Conservation (phyloP, 2,329 filamentous ascomycete genomes). For the Massarina eburnea region DNA sequence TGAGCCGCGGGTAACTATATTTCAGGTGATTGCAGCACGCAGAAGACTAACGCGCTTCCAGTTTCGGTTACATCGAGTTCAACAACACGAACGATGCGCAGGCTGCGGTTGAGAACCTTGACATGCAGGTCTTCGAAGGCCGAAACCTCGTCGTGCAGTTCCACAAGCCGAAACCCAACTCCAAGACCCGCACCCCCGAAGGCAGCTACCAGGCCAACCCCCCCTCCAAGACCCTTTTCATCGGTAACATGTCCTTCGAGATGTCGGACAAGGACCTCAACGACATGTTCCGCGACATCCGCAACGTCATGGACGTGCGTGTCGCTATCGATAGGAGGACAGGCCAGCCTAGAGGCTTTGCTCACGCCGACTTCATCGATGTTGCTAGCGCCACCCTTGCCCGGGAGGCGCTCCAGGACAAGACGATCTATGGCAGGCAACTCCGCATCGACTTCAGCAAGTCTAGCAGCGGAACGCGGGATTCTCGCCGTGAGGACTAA, state of each 20-base stretch:
- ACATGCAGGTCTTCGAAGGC: slow-evolving; percentile 64
- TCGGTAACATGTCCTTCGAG: slow-evolving; percentile 86
- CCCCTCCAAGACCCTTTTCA: slow-evolving; percentile 70
- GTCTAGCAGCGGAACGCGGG: slow-evolving; percentile 12
- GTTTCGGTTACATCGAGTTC: slow-evolving; percentile 69
- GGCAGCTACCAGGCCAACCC: slow-evolving; percentile 32
- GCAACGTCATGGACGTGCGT: slow-evolving; percentile 72
- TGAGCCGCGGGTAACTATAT: slow-evolving; percentile 67
- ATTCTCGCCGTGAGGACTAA: background rate
- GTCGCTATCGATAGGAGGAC: slow-evolving; percentile 81
- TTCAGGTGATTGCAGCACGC: background rate
- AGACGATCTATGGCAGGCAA: slow-evolving; percentile 65
- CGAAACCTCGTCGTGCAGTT: slow-evolving; percentile 66
- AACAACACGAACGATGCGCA: slow-evolving; percentile 55
- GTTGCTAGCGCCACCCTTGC: slow-evolving; percentile 65
- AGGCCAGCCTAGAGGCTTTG: slow-evolving; percentile 80
- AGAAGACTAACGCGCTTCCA: slow-evolving; percentile 33
- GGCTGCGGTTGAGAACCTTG: slow-evolving; percentile 58
- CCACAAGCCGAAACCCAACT: slow-evolving; percentile 40
- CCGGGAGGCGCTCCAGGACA: slow-evolving; percentile 56
- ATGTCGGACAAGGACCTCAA: slow-evolving; percentile 83
- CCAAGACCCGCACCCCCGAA: slow-evolving; percentile 4
- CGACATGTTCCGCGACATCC: slow-evolving; percentile 69
- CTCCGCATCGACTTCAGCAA: slow-evolving; percentile 67
- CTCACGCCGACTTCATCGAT: slow-evolving; percentile 77